Evolutionary conservation across 225 moss, liverwort and hornwort genomes (phyloP), one percentile per base, ranked within the genome.

Genomic region (Takakia lepidozioides): DNA sequence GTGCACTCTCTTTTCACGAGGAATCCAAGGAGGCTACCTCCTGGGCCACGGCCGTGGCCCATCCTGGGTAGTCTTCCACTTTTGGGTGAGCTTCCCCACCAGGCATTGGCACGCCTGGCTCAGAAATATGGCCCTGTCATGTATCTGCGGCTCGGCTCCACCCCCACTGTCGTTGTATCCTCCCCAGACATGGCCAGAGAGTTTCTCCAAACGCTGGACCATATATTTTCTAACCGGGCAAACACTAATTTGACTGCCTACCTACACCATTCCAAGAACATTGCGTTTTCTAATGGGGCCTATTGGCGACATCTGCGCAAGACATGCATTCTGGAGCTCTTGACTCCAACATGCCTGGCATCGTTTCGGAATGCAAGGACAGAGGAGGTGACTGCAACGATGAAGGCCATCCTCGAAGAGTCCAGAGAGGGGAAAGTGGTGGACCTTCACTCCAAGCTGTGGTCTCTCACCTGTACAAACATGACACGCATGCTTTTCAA

Each of bases 141-240:
- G n/a, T n/a, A n/a, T n/a, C n/a, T n/a, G n/a, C n/a, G n/a, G n/a
- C 10, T 63, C 68, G 3, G 59, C 62, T 46, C 73, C 64, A 0
- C 64, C 63, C n/a, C n/a, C n/a, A n/a, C n/a, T n/a, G 47, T 73
- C 35, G 15, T 73, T n/a, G 55, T 64, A 19, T 73, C 68, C 29
- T 59, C 59, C 1, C 68, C 68, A 0, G 68, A 55, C 15, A 68
- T 64, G 1, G 73, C 52, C 17, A 56, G 48, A 38, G 73, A 68
- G 24, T 58, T 73, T 29, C 60, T 73, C 8, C 59, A 52, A 20
- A 2, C 10, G 29, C 69, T 67, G 32, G 68, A 73, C 37, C 2
- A 55, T 21, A 56, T 40, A 47, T 56, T 64, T 24, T 47, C 55
- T 0, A 63, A 63, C 0, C 55, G 64, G 10, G 56, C 68, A 0